phyloP scores from a whole-genome alignment of 371 early-diverging fungal genomes.

The Umbelopsis sp. region DNA sequence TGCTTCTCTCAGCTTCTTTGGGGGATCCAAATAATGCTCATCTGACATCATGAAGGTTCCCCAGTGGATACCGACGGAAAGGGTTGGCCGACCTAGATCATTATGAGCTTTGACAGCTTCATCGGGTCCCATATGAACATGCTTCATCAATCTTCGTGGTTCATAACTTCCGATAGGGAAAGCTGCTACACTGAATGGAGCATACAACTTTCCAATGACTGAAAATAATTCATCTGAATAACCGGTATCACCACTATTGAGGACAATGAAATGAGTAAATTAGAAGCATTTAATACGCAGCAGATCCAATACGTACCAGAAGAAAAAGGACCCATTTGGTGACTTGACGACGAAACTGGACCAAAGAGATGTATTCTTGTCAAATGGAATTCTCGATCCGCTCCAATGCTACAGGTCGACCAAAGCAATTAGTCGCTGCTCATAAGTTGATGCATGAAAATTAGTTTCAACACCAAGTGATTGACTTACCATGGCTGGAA shows the following conservation, averaged over 20 bases:
- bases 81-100: slow-evolving; percentile 42
- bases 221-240: slow-evolving; percentile 61
- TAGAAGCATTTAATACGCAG: background rate
- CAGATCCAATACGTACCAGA: slow-evolving; percentile 42
- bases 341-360: slow-evolving; percentile 60
- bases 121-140: slow-evolving; percentile 59
- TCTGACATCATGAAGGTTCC: slow-evolving; percentile 65
- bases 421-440: background rate
- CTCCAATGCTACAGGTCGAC: slow-evolving; percentile 50
- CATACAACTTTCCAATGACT: slow-evolving; percentile 55
- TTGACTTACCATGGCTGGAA: slow-evolving; percentile 50
- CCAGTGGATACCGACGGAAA: slow-evolving; percentile 67
- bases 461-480: background rate
- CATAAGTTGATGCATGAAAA: background rate
- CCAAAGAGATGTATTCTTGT: slow-evolving; percentile 62
- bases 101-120: slow-evolving; percentile 59
- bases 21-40: slow-evolving; percentile 72
- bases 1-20: slow-evolving; percentile 39
- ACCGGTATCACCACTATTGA: slow-evolving; percentile 61
- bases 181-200: slow-evolving; percentile 58
- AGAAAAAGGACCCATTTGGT: slow-evolving; percentile 46
- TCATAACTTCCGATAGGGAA: slow-evolving; percentile 64
- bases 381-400: slow-evolving; percentile 52
- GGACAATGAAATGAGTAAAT: background rate
- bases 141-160: slow-evolving; percentile 49